Evolutionary conservation across 2,329 filamentous ascomycete genomes (phyloP).

Genomic region (Parafenestella ontariensis): DNA sequence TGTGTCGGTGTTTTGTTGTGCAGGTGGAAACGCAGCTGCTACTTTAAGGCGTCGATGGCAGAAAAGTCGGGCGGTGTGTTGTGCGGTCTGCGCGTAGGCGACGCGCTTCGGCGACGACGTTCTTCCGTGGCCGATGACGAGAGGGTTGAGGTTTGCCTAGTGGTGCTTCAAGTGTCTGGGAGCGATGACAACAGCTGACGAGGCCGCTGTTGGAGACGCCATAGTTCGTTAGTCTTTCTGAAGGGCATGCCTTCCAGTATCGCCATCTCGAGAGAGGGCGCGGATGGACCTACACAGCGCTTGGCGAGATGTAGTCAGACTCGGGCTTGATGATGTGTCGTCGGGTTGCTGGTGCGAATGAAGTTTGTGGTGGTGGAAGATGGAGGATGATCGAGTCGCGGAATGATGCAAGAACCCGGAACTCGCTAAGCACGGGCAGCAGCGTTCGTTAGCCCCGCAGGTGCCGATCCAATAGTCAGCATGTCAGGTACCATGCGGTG

Average conservation of each 20-base stretch:
- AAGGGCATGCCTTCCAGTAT: constrained; percentile 37
- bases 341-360: constrained; percentile 5
- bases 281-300: constrained; percentile 41
- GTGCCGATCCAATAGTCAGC: constrained; percentile 11
- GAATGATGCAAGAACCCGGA: constrained; percentile 15
- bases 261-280: constrained; percentile 36
- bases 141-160: constrained; percentile 5
- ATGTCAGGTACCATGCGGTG: constrained; percentile 13
- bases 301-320: constrained; percentile 26
- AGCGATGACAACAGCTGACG: constrained; percentile 18
- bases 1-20: constrained; percentile 4
- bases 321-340: constrained; percentile 9
- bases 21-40: background rate
- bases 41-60: constrained; percentile 23
- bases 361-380: constrained; percentile 13
- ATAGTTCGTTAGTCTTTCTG: constrained; percentile 40
- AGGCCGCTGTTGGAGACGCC: constrained; percentile 29
- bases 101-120: constrained; percentile 16
- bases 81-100: constrained; percentile 14
- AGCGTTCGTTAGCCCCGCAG: constrained; percentile 16
- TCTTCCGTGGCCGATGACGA: constrained; percentile 13
- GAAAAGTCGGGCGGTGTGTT: constrained; percentile 32
- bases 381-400: constrained; percentile 12
- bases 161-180: constrained; percentile 10
- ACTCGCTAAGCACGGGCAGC: constrained; percentile 5